Base-by-base conservation (phyloP, 306 rosid species). In the Glycyrrhiza uralensis region DNA sequence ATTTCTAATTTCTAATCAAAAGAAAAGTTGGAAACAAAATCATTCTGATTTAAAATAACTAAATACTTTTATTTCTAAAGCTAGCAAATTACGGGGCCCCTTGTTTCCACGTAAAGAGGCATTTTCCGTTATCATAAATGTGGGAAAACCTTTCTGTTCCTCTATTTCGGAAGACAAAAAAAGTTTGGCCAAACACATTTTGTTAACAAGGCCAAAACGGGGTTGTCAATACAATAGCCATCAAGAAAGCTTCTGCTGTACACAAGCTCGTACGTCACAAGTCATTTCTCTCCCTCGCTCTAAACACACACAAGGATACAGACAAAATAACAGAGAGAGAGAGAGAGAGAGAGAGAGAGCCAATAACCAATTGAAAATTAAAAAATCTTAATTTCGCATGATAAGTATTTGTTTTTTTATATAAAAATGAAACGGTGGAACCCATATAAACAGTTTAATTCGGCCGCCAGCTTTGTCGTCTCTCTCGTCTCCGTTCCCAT, bases 381-480 rank as follows among this genome's bases (percentile, higher is more conserved):
- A n/a, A n/a, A n/a, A n/a, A n/a, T n/a, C n/a, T n/a, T 26, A 23
- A 33, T 45, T 57, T 28, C n/a, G 0, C 1, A 4, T 13, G 18
- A 55, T 33, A 15, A 29, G 6, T 30, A 22, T 49, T 6, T n/a
- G n/a, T n/a, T 8, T 24, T 8, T 24, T 39, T 4, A 33, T 18
- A 12, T 19, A 47, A 39, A 4, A 24, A 45, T 13, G 44, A 72
- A 60, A 56, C 1, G 20, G 80, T 72, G 71, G 95, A 87, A 45
- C 92, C 92, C 85, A 22, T 36, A 2, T 78, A 20, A 73, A 89
- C 85, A 86, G 96, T 87, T 80, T 64, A 83, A 85, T 79, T 83
- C 87, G 85, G 91, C 95, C 90, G 95, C 90, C 85, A 61, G 87
- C 83, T 89, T 89, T 89, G 97, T 94, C 99, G 93, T 89, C 88